A percentile compares a stretch with the other conserved stretches of the same genome.
phyloP scores from a whole-genome alignment of 768 basidiomycete species.

The Phaeolepiota aurea region DNA sequence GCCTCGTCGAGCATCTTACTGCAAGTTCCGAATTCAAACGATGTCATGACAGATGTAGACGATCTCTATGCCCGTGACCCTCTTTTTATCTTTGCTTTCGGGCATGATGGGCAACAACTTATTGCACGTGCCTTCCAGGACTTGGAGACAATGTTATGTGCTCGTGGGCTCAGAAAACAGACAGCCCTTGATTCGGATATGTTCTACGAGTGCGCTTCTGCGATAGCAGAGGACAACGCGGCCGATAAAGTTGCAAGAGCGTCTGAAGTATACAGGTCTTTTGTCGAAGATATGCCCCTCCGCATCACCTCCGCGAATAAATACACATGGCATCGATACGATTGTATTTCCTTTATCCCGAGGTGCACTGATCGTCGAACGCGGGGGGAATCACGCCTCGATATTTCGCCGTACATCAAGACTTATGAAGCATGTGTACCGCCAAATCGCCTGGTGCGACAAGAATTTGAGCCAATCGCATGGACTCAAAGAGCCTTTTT shows the following conservation, averaged over 20 bases:
- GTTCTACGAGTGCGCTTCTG: constrained; percentile 28
- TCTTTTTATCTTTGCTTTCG: constrained; percentile 28
- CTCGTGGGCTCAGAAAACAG: constrained; percentile 23
- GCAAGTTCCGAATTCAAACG: constrained; percentile 23
- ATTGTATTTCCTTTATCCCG: neutral
- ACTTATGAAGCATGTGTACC: constrained; percentile 7
- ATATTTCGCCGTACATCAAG: neutral
- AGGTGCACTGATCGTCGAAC: neutral
- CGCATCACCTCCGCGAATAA: neutral
- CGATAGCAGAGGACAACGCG: constrained; percentile 11
- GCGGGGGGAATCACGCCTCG: neutral
- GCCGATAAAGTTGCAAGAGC: constrained; percentile 15
- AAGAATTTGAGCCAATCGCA: constrained; percentile 28
- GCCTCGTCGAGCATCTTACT: constrained; percentile 6
- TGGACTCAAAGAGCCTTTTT: constrained; percentile 43
- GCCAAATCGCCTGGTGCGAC: constrained; percentile 27
- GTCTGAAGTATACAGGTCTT: neutral
- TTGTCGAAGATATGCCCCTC: neutral
- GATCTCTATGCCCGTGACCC: constrained; percentile 25
- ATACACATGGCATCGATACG: neutral
- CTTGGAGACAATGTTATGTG: neutral
- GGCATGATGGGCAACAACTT: neutral
- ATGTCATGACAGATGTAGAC: constrained; percentile 13
- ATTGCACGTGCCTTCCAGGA: neutral
- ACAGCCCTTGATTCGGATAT: constrained; percentile 18